A percentile compares a stretch with the other conserved stretches of the same genome.
These are phyloP conservation scores for Aspergillus fischeri DNA, from an alignment of 2,329 filamentous ascomycete species.

Conservation along the genomic window DNA sequence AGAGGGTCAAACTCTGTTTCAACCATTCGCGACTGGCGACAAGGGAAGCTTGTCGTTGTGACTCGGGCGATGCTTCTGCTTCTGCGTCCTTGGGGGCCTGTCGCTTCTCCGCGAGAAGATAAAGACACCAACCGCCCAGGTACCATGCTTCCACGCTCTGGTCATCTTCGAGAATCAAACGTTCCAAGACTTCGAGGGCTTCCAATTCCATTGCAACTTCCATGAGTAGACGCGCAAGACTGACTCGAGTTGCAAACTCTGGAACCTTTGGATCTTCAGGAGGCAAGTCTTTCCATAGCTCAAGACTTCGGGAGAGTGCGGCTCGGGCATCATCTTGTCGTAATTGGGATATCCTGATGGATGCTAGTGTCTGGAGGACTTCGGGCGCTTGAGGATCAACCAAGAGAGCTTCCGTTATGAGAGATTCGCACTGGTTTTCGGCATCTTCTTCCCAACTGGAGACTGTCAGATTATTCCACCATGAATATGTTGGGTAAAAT, in stretches of 20 bases:
- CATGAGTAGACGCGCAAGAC: conserved; percentile 78
- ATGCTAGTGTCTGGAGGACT: conserved; percentile 92
- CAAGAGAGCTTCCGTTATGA: conserved; percentile 86
- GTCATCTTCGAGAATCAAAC: conserved; percentile 83
- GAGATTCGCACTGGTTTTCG: conserved; percentile 78
- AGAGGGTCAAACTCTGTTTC: conserved; percentile 75
- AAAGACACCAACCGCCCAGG: conserved; percentile 88
- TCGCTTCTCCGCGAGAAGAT: conserved; percentile 56
- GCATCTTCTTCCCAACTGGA: conserved; percentile 75
- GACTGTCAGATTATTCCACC: conserved; percentile 9
- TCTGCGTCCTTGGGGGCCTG: conserved; percentile 36
- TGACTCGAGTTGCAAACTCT: conserved; percentile 81
- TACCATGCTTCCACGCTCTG: conserved; percentile 96
- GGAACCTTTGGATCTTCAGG: conserved; percentile 69
- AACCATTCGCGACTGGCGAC: conserved; percentile 79
- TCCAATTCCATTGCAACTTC: conserved; percentile 83
- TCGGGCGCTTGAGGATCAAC: conserved; percentile 78
- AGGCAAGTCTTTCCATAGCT: conserved; percentile 75
- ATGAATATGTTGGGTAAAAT: neutral
- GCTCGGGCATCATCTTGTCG: conserved; percentile 73
- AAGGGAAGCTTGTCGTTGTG: conserved; percentile 60
- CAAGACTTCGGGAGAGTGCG: conserved; percentile 74
- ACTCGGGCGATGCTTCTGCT: conserved; percentile 36
- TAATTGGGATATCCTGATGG: conserved; percentile 84
- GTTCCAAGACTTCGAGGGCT: conserved; percentile 78